Percentiles rank a stretch among this genome's conserved stretches.
These are phyloP conservation scores for Rhizomucor pusillus DNA, from an alignment of 371 early-diverging fungal species.

Conservation along the genomic window DNA sequence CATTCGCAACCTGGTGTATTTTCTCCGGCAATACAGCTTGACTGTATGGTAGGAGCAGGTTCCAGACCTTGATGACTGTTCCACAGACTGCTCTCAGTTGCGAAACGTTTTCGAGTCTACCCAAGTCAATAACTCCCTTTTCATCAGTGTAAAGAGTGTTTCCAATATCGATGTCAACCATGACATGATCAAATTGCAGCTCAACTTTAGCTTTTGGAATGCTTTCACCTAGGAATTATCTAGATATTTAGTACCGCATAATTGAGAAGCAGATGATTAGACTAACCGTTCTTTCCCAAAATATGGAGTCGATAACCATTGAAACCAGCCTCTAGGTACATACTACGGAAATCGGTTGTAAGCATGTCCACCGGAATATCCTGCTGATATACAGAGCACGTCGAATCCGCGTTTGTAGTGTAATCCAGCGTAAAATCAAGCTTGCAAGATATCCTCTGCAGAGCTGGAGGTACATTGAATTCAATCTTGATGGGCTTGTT, in stretches of 20 bases:
- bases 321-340: no score
- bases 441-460: conserved; percentile 3
- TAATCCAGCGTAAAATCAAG: no score
- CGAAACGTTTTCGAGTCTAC: conserved; percentile 26
- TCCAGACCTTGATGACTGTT: conserved; percentile 3
- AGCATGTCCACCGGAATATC: no score
- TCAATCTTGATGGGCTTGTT: conserved; percentile 22
- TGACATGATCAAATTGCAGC: conserved; percentile 29
- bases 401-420: no score
- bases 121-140: conserved; percentile 43
- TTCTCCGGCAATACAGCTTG: conserved; percentile 6
- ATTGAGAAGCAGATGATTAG: no score
- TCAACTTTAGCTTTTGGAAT: conserved; percentile 9
- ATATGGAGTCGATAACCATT: no score
- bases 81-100: conserved; percentile 3
- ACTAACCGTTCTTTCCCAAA: conserved; percentile 56
- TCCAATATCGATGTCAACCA: conserved; percentile 10
- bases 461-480: conserved; percentile 32
- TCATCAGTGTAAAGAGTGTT: conserved; percentile 35
- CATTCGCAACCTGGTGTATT: conserved; percentile 28
- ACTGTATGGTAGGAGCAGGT: neutral
- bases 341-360: no score
- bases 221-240: conserved; percentile 34
- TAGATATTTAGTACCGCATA: neutral
- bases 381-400: no score